Evolutionary conservation across 73 alveolate genomes (phyloP).

Genomic region (Tetrahymena malaccensis): DNA sequence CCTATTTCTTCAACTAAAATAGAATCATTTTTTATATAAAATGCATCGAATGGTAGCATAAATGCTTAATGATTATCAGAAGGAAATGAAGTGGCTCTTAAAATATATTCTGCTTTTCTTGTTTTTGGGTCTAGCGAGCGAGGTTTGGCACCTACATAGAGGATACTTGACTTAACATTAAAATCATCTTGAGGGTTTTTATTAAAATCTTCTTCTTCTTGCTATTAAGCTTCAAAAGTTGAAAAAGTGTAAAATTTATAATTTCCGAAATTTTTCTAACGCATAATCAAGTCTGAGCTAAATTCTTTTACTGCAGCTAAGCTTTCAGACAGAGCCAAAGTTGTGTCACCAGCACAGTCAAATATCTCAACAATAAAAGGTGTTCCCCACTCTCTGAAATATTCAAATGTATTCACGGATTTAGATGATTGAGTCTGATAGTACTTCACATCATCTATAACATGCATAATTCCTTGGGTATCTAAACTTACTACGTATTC

Average conservation of each 20-base stretch:
- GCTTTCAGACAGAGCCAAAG: not conserved
- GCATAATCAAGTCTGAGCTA: not conserved
- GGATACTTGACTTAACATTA: not conserved
- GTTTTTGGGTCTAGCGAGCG: not conserved
- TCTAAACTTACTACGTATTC: not conserved
- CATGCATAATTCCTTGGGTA: not conserved
- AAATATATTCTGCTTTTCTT: not conserved
- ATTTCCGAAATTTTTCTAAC: not conserved
- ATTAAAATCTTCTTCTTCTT: not conserved
- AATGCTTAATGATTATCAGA: not conserved
- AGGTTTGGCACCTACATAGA: not conserved
- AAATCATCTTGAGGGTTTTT: not conserved
- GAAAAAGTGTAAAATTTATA: not conserved
- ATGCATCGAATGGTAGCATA: not conserved
- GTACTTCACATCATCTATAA: not conserved
- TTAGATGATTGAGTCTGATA: not conserved
- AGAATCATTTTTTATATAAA: not conserved
- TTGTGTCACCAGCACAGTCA: not conserved
- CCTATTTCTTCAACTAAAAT: not conserved
- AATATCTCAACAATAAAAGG: not conserved
- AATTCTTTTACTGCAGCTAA: not conserved
- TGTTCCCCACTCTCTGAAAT: not conserved
- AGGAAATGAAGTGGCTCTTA: not conserved
- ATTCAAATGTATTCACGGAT: not conserved
- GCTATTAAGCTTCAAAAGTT: not conserved